phyloP scores from a whole-genome alignment of 176 grass and related monocot genomes.

The Luzula sylvatica region DNA sequence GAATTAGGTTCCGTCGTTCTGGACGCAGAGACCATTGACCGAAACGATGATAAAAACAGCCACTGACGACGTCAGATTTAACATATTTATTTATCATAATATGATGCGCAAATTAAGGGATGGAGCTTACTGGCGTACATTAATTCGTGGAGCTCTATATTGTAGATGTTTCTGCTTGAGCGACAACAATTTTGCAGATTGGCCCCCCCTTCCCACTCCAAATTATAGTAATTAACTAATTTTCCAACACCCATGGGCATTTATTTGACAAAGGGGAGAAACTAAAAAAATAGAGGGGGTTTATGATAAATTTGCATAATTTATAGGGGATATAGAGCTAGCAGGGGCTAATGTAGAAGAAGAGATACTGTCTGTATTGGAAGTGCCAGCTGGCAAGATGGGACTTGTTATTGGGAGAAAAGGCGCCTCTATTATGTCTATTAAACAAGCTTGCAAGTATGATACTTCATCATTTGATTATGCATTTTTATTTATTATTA shows the following conservation, averaged over 20 bases:
- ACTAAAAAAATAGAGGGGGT: too few species aligned
- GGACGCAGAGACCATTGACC: slow-evolving; percentile 73
- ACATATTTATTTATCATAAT: slow-evolving; percentile 76
- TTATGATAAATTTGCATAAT: slow-evolving; percentile 14
- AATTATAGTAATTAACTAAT: slow-evolving; percentile 20
- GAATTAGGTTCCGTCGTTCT: slow-evolving; percentile 73
- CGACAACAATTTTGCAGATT: slow-evolving; percentile 65
- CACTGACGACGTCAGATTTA: slow-evolving; percentile 83
- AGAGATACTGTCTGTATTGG: slow-evolving; percentile 74
- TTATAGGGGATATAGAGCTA: slow-evolving; percentile 40
- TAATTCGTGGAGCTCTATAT: slow-evolving; percentile 64
- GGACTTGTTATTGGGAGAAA: slow-evolving; percentile 87
- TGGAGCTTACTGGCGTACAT: slow-evolving; percentile 61
- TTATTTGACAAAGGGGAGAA: too few species aligned
- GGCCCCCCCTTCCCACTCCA: slow-evolving; percentile 56
- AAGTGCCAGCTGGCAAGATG: slow-evolving; percentile 97
- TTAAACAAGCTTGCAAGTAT: slow-evolving; percentile 96
- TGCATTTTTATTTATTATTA: slow-evolving; percentile 6
- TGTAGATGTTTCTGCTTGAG: slow-evolving; percentile 87
- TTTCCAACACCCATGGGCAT: not conserved
- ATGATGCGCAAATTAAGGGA: slow-evolving; percentile 70
- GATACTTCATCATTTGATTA: slow-evolving; percentile 12
- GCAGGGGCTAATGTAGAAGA: slow-evolving; percentile 50
- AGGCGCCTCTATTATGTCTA: slow-evolving; percentile 59
- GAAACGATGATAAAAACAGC: slow-evolving; percentile 87